phyloP scores from a whole-genome alignment of 78 protist genomes.

The Goniomonas avonlea region DNA sequence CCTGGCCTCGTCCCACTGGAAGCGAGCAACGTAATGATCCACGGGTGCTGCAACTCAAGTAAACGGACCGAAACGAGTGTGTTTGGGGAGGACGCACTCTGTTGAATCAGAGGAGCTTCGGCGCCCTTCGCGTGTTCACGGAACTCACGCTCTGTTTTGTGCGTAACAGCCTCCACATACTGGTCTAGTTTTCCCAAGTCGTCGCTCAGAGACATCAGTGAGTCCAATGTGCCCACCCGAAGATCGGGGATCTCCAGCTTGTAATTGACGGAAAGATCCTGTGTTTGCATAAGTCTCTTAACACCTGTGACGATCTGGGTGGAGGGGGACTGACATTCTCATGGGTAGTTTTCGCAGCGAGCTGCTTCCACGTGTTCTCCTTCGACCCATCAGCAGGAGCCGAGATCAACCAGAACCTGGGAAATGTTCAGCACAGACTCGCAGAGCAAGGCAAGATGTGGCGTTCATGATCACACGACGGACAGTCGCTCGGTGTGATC shows the following conservation, averaged over 20 bases:
- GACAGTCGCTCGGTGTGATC: too few species aligned
- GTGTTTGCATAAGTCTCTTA: too few species aligned
- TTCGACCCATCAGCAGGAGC: not conserved
- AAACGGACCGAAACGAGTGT: too few species aligned
- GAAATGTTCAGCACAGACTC: too few species aligned
- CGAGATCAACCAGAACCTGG: not conserved
- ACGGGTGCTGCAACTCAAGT: too few species aligned
- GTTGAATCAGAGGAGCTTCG: too few species aligned
- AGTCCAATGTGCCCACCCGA: slow-evolving; percentile 4
- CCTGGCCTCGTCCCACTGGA: slow-evolving; percentile 3
- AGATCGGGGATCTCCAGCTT: slow-evolving; percentile 13
- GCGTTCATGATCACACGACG: too few species aligned
- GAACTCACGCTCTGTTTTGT: not conserved
- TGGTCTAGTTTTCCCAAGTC: not conserved
- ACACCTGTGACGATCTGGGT: too few species aligned
- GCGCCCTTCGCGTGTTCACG: not conserved
- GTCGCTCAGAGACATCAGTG: not conserved
- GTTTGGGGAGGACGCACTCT: too few species aligned
- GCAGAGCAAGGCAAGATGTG: too few species aligned
- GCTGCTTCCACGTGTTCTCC: not conserved
- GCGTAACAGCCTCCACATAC: not conserved
- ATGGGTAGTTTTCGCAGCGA: not conserved
- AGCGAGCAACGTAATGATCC: not conserved
- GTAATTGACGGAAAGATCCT: not conserved
- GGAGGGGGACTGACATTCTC: too few species aligned